These are phyloP conservation scores for Epichloe brachyelytri DNA, from an alignment of 2,329 filamentous ascomycete species.

Conservation along the genomic window DNA sequence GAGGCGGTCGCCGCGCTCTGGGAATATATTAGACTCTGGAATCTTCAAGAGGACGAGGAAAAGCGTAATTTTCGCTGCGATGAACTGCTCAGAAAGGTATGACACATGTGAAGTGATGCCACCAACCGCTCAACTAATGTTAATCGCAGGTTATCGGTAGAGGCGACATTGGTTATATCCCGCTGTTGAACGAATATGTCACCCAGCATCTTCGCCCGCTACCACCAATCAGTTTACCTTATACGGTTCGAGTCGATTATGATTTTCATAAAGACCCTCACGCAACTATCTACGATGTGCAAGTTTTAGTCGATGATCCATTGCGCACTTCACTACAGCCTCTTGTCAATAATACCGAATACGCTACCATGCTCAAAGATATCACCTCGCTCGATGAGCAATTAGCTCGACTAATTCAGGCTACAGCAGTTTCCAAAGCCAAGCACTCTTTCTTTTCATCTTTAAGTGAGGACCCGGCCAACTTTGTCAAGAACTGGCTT, in stretches of 20 bases:
- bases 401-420: constrained; percentile 69
- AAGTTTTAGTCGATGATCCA: constrained; percentile 73
- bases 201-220: constrained; percentile 66
- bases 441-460: constrained; percentile 80
- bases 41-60: constrained; percentile 87
- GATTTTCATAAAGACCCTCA: constrained; percentile 62
- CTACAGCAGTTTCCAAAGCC: constrained; percentile 70
- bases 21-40: constrained; percentile 83
- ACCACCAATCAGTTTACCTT: constrained; percentile 69
- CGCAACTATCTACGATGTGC: constrained; percentile 82
- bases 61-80: constrained; percentile 88
- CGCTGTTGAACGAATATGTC: constrained; percentile 69
- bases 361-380: constrained; percentile 60
- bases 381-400: constrained; percentile 73
- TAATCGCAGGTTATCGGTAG: constrained; percentile 52
- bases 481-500: constrained; percentile 78
- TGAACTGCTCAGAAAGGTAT: constrained; percentile 62
- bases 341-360: constrained; percentile 55
- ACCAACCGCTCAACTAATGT: background rate
- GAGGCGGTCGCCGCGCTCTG: constrained; percentile 85
- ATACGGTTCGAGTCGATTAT: constrained; percentile 88
- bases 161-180: constrained; percentile 72
- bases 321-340: constrained; percentile 53
- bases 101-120: constrained; percentile 10
- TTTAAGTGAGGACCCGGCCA: constrained; percentile 67